Evolutionary conservation across 2,329 filamentous ascomycete genomes (phyloP), one percentile per base, ranked within the genome.

Genomic region (Epichloe scottii): DNA sequence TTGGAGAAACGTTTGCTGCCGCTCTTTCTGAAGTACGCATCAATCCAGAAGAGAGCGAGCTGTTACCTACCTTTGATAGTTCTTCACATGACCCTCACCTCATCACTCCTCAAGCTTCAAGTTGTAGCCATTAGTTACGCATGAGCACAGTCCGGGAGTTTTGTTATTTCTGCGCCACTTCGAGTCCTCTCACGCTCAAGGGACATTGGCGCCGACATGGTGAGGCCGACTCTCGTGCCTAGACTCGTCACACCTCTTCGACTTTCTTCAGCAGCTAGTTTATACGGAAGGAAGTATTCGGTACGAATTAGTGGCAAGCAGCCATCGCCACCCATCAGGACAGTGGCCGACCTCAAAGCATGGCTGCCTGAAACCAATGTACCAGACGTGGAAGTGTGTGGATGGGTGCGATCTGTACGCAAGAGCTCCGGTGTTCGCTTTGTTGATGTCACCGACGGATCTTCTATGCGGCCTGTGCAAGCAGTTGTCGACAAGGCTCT

Each of bases 391-490:
- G 75, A 76, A 52, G 72, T 95, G 58, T 78, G 85, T 63, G 91
- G 90, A 54, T 91, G 85, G 71, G 77, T 96, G 51, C 81, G 87
- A 56, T 91, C 88, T 4, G 83, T 95, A 54, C 79, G 91, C 55
- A 87, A 88, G 65, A 89, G 94, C 73, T 95, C 96, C 66, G 78
- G 78, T 21, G 75, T 85, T 53, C 83, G 85, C 5, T 97, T 98
- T 69, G 84, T 90, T 49, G 80, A 89, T 53, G 74, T 97, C 49
- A 84, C 85, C 11, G 93, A 98, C 72, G 93, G 93, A 43, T 94
- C 89, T 12, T 89, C 86, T 41, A 73, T 87, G 58, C 74, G 83
- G 55, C 75, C 87, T 30, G 67, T 97, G 51, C 93, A 98, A 70
- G 88, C 85, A 44, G 81, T 95, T 45, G 71, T 95, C 58, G 80